Evolutionary conservation across 1,284 basidiomycete species (phyloP), one percentile per base, ranked within the genome.

Genomic region (Fomitopsis schrenkii): DNA sequence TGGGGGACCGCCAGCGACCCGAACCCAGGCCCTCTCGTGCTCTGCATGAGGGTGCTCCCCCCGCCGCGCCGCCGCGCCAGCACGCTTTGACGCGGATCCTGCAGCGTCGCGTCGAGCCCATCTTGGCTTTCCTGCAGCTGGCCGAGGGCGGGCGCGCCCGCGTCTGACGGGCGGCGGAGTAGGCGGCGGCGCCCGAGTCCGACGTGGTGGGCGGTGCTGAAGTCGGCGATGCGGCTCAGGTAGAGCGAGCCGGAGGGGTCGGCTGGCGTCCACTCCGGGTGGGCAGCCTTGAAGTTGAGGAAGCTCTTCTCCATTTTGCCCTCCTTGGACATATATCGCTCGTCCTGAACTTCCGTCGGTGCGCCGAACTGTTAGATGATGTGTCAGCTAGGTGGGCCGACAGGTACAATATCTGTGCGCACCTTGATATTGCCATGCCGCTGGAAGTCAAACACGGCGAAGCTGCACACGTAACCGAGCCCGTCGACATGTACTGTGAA

Each of bases 281-380:
- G 94, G 12, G 94, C 90, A 50, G 93, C 93, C 79, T 95, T 97
- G 83, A 99, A 99, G 70, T 94, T 95, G 41, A 98, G 78, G 76
- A 99, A 95, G 69, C 89, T 93, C 79, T 98, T 96, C 80, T 99
- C 97, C 95, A 99, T 98, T 82, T 98, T 97, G 59, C 93, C 92
- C 67, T 96, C 92, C 66, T 92, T 93, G 6, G 91, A 92, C 66
- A 91, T 79, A 79, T 91, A 87, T 58, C 86, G 83, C 69, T 87
- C 87, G 65, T 93, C 87, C n/a, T 79, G 78, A 19, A 80, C 82
- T 42, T 79, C 76, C 2, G 82, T 81, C 1, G 91, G 91, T 8
- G 90, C 93, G 33, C 93, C 93, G 69, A 93, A 94, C 87, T 92
- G 64, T 7, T 15, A 9, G 5, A 30, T 15, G 8, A 26, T 28